Percentiles rank a stretch among this genome's conserved stretches.
Evolutionary conservation across 805 yeast species (phyloP).

Genomic region (Kodamaea kakaduensis): DNA sequence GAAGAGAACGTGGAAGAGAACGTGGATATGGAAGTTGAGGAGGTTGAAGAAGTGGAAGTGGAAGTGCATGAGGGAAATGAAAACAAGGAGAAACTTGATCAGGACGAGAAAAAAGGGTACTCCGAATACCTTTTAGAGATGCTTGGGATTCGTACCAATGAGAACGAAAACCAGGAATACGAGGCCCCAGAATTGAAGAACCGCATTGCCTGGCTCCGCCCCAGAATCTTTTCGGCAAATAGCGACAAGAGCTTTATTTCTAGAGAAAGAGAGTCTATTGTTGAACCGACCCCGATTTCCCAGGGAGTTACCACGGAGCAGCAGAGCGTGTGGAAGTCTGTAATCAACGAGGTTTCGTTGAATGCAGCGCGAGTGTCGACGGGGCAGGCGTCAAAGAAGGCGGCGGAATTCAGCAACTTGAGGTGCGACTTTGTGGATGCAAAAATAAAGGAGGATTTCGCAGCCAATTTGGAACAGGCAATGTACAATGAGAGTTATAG

Average conservation of each 20-base stretch:
- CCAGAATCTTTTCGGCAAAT: too few relatives aligned
- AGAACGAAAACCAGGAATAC: background rate
- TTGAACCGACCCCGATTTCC: background rate
- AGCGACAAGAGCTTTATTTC: too few relatives aligned
- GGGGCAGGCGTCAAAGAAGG: constrained; percentile 22
- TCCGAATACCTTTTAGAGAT: background rate
- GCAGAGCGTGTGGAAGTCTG: constrained; percentile 26
- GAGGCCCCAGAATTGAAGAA: too few relatives aligned
- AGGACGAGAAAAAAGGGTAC: constrained; percentile 1
- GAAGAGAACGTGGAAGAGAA: constrained; percentile 1
- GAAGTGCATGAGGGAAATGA: background rate
- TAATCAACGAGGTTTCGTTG: constrained; percentile 31
- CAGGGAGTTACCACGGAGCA: background rate
- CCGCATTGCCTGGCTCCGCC: too few relatives aligned
- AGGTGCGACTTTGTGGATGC: constrained; percentile 29
- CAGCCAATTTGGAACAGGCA: constrained; percentile 16
- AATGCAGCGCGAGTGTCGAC: constrained; percentile 36
- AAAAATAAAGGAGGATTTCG: constrained; percentile 19
- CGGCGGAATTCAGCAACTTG: constrained; percentile 20
- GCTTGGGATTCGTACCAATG: background rate
- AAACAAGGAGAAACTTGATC: background rate
- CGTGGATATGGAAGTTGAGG: too few relatives aligned
- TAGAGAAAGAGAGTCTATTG: too few relatives aligned
- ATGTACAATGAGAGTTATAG: constrained; percentile 3
- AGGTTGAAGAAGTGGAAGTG: background rate